Evolutionary conservation across 345 rosid species (phyloP), one percentile per base, ranked within the genome.

Genomic region (Psidium guajava): DNA sequence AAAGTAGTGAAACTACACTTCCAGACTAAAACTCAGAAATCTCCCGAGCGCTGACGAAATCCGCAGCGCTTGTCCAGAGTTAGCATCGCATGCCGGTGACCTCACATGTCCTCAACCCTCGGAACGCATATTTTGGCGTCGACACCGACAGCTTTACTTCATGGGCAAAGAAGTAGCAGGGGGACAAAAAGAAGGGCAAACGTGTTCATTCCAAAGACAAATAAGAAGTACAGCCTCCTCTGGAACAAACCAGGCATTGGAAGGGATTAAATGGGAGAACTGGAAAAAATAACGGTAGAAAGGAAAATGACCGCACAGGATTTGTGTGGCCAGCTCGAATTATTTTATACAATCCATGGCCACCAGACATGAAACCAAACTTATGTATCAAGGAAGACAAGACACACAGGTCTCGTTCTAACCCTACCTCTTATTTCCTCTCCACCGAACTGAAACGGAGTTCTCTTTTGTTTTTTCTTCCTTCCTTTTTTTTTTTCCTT

Each of bases 321-420:
- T 84, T 81, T 83, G 53, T 58, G 88, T 85, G 84, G 83, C 86
- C 90, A 84, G 80, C 87, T 82, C 44, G 36, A 88, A 89, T 91
- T 92, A 92, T 88, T 90, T 92, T 49, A 90, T 90, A 92, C 89
- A 88, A 84, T 73, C 86, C 89, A 74, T 42, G 82, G 64, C 91
- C 89, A 87, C 82, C 89, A 84, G 82, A 87, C 84, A 53, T 9
- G 50, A 88, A 89, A 85, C 85, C 84, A 87, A 85, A 36, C 27
- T 44, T 64, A 82, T 24, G 74, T 56, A 55, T 22, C 74, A 20
- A 51, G 87, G 82, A n/a, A 54, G 85, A 83, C 75, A 85, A 83
- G 49, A 55, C 28, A 16, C 84, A 56, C 44, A 16, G 40, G 77
- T 58, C 86, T 25, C 27, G 20, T 87, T 84, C 87, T 86, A 85